These are phyloP conservation scores for Emericellopsis atlantica DNA, from an alignment of 2,329 filamentous ascomycete genomes.

Conservation along the genomic window DNA sequence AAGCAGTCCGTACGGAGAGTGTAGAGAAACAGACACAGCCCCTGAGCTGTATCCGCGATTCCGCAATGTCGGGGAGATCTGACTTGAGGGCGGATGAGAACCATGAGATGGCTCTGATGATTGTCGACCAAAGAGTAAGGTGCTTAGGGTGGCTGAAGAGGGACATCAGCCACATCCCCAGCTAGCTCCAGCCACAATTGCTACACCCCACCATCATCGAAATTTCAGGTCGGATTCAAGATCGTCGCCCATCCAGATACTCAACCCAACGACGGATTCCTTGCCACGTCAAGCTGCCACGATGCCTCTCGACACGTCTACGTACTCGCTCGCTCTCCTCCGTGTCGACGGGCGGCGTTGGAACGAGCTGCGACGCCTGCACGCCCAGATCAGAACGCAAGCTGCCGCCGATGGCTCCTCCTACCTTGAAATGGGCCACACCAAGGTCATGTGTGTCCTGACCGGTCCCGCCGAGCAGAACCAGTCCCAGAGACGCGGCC, in stretches of 20 bases:
- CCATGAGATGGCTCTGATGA: neutral
- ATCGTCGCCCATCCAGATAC: neutral
- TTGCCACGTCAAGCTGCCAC: neutral
- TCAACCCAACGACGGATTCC: neutral
- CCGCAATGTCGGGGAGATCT: too few relatives aligned
- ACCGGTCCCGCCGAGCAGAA: constrained; percentile 64
- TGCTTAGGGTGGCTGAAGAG: neutral
- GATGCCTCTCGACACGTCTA: constrained; percentile 93
- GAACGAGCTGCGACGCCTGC: constrained; percentile 88
- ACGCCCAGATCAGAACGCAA: constrained; percentile 85
- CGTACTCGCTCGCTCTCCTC: constrained; percentile 75
- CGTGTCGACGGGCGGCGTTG: constrained; percentile 79
- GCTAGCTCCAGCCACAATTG: constrained; percentile 8
- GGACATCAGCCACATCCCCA: constrained; percentile 8
- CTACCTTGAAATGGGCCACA: constrained; percentile 95
- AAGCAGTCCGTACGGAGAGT: too few relatives aligned
- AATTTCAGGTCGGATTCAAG: constrained; percentile 1
- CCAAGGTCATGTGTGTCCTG: constrained; percentile 88
- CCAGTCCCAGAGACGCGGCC: constrained; percentile 20
- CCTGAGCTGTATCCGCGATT: too few relatives aligned
- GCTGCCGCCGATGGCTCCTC: constrained; percentile 84
- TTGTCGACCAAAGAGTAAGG: neutral
- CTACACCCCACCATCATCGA: constrained; percentile 2
- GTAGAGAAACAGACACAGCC: too few relatives aligned
- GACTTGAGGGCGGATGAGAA: neutral